Conservation (phyloP, 31 red algal genomes). For the Asparagopsis taxiformis region DNA sequence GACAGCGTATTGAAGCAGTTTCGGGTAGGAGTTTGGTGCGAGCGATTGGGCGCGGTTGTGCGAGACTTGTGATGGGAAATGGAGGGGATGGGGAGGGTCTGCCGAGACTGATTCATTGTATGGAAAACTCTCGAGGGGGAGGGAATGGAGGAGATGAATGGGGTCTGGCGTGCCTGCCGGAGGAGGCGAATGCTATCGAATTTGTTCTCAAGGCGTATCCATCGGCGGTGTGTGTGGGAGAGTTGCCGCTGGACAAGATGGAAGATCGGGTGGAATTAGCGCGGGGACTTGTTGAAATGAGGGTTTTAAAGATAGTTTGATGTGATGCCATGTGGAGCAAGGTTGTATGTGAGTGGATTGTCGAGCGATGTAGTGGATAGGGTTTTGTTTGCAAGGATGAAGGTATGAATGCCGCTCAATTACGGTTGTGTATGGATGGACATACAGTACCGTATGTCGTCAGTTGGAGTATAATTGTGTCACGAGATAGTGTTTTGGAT, state of each 20-base stretch:
- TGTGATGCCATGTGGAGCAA: no score
- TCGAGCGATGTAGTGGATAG: no score
- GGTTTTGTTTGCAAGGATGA: no score
- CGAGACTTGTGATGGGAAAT: slow-evolving; percentile 41
- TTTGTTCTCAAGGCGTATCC: slow-evolving; percentile 49
- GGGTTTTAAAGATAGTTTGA: slow-evolving; percentile 21
- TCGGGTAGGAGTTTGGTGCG: slow-evolving; percentile 9
- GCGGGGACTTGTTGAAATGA: slow-evolving; percentile 49
- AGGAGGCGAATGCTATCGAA: slow-evolving; percentile 63
- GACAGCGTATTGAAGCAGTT: background rate
- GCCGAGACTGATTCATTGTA: slow-evolving; percentile 37
- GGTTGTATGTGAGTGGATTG: no score
- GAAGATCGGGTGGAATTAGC: slow-evolving; percentile 48
- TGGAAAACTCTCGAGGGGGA: slow-evolving; percentile 26
- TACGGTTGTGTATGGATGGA: no score
- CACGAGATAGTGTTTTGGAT: no score
- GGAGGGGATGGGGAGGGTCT: background rate
- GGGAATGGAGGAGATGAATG: background rate
- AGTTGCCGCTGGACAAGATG: slow-evolving; percentile 23
- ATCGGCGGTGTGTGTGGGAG: slow-evolving; percentile 23
- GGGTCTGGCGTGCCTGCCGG: slow-evolving; percentile 22
- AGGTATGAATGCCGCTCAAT: no score
- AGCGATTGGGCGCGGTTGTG: slow-evolving; percentile 15
- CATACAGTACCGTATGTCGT: no score
- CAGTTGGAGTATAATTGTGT: no score